Base-by-base conservation (phyloP, 2,329 filamentous ascomycete genomes). In the Exophiala sp. region DNA sequence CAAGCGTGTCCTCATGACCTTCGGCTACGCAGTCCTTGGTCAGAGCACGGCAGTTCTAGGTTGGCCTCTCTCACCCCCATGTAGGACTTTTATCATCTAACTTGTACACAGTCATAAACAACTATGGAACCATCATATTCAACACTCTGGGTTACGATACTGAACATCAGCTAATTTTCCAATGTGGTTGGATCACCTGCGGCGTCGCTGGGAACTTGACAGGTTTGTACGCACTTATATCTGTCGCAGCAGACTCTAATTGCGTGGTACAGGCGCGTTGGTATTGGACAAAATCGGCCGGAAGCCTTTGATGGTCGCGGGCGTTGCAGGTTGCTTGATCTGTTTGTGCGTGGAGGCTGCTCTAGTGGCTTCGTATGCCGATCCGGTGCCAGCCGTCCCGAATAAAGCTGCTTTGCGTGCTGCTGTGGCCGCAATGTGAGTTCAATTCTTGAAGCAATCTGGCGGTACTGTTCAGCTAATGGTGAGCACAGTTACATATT, bases 361-460 rank as follows among this genome's bases (percentile, higher is more conserved):
- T 7, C 51, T 62, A 32, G 51, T 61, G 3, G 58, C 58, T 12
- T 45, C 48, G n/a, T 62, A 52, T 35, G 47, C 50, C 7, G 41
- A n/a, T 16, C 52, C 47, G 3, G 41, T 51, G 4, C 40, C 40
- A 14, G 44, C 24, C 9, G 21, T 36, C 6, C 40, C 18, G 8
- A 71, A 72, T 52, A 41, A 48, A 6, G 57, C 52, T 3, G 62
- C 66, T 2, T 62, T 69, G 4, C 64, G 65, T 21, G 71, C 67
- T 2, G 68, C 66, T 3, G 66, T 73, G 0, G 71, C 72, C 50
- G 71, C 72, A 58, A 62, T 71, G 34, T 73, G 21, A 10, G 29
- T 54, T 9, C 11, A 10, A 34, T n/a, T 29, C 47, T 21, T 33
- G 38, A 2, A 49, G 41, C 12, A 39, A 56, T 14, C 41, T 44